phyloP scores from a whole-genome alignment of 2,329 filamentous ascomycete species.

The Ilyonectria robusta region DNA sequence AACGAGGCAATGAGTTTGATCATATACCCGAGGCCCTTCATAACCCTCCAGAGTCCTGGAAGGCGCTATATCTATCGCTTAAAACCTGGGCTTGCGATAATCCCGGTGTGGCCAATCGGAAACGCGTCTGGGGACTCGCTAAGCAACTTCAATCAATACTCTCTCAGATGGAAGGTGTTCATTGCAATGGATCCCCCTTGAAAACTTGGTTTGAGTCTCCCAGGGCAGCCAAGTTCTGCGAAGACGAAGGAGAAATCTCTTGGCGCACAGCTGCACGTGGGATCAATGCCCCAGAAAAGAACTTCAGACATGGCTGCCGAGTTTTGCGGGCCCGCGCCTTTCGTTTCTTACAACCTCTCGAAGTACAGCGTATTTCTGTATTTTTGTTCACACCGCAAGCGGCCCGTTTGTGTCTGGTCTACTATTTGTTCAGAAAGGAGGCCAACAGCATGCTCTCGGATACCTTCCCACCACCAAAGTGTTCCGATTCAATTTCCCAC shows the following conservation, averaged over 20 bases:
- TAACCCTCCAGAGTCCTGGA: constrained; percentile 28
- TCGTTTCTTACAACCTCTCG: constrained; percentile 3
- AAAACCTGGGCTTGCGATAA: not conserved
- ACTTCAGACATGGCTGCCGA: constrained; percentile 18
- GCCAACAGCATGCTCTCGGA: constrained; percentile 21
- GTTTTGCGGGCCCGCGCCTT: constrained; percentile 14
- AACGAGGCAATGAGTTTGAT: constrained; percentile 25
- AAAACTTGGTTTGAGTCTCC: constrained; percentile 26
- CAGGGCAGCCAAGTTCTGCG: not conserved
- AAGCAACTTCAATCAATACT: constrained; percentile 13
- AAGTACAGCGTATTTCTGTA: constrained; percentile 18
- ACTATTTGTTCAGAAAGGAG: constrained; percentile 7
- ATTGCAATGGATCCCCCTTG: constrained; percentile 7
- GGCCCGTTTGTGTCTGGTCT: constrained; percentile 31
- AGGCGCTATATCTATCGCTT: constrained; percentile 17
- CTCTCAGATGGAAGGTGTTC: constrained; percentile 18
- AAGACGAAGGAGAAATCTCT: not conserved
- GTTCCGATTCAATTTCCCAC: constrained; percentile 7
- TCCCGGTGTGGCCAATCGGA: constrained; percentile 29
- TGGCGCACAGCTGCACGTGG: constrained; percentile 23
- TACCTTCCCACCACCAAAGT: constrained; percentile 17
- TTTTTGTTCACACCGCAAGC: constrained; percentile 21
- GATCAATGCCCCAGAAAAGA: constrained; percentile 3
- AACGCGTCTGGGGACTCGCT: constrained; percentile 20
- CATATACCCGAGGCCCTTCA: constrained; percentile 20